Conservation (phyloP, 2,329 filamentous ascomycete species). For the Aureobasidium uvarum region DNA sequence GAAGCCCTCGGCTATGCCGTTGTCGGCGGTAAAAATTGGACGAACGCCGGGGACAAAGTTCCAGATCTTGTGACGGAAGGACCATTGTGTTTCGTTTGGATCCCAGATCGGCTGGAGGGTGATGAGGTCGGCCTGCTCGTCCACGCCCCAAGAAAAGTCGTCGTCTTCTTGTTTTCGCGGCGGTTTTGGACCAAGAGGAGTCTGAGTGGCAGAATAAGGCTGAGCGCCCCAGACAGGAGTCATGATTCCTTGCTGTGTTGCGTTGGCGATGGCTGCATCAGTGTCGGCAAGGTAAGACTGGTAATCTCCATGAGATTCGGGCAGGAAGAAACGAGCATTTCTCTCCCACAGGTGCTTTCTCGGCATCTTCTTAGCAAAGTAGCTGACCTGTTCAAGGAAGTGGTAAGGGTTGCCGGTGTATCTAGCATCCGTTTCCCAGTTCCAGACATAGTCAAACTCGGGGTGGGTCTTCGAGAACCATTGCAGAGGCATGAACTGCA, state of each 20-base stretch:
- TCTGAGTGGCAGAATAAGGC: constrained; percentile 67
- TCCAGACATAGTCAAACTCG: constrained; percentile 77
- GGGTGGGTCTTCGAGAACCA: constrained; percentile 73
- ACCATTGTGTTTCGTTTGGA: constrained; percentile 81
- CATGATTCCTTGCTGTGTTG: constrained; percentile 41
- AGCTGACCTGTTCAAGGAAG: constrained; percentile 63
- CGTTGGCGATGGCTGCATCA: constrained; percentile 43
- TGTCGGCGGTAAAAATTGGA: constrained; percentile 83
- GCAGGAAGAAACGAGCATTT: constrained; percentile 57
- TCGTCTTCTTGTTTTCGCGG: constrained; percentile 74
- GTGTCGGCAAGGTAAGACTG: constrained; percentile 47
- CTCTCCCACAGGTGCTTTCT: constrained; percentile 60
- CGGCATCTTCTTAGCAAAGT: constrained; percentile 55
- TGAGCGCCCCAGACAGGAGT: constrained; percentile 81
- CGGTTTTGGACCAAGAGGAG: constrained; percentile 72
- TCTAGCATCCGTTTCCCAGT: constrained; percentile 81
- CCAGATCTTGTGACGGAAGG: constrained; percentile 51
- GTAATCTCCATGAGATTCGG: constrained; percentile 52
- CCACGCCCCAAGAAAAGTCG: constrained; percentile 80
- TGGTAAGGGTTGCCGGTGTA: constrained; percentile 81
- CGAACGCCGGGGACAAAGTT: constrained; percentile 56
- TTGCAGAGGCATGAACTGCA: constrained; percentile 70
- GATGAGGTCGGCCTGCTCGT: constrained; percentile 87
- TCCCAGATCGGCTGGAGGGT: constrained; percentile 91
- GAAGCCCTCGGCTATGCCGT: constrained; percentile 59